Conservation (phyloP, 148 eudicot genomes). For the Drosera capensis region DNA sequence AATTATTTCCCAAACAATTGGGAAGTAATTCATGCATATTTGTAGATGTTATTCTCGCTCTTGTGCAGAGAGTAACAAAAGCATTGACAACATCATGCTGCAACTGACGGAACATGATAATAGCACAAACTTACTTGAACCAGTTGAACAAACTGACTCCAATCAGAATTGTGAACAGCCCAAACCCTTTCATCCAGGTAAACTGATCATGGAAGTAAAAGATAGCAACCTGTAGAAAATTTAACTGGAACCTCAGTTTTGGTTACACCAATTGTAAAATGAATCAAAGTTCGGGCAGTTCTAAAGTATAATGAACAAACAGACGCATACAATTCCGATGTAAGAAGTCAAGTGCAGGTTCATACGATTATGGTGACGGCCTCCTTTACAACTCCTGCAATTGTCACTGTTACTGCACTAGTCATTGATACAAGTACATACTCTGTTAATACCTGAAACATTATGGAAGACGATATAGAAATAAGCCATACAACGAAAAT, state of each 20-base stretch:
- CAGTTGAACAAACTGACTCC: slow-evolving; percentile 91
- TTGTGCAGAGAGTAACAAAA: background rate
- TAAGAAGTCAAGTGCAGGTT: slow-evolving; percentile 6
- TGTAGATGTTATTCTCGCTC: too few relatives aligned
- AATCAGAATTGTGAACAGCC: slow-evolving; percentile 62
- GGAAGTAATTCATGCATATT: too few relatives aligned
- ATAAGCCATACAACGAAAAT: background rate
- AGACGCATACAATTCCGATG: background rate
- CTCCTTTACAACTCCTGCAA: slow-evolving; percentile 97
- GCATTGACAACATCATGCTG: background rate
- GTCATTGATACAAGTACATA: slow-evolving; percentile 82
- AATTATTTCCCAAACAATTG: too few relatives aligned
- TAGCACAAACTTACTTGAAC: slow-evolving; percentile 99
- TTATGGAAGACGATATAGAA: slow-evolving; percentile 1
- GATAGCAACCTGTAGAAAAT: slow-evolving; percentile 74
- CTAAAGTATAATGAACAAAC: background rate
- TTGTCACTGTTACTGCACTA: slow-evolving; percentile 94
- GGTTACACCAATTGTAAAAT: background rate
- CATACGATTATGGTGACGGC: slow-evolving; percentile 87
- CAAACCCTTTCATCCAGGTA: slow-evolving; percentile 85
- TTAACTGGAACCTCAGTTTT: slow-evolving; percentile 2
- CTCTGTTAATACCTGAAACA: slow-evolving; percentile 77
- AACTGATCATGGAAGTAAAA: slow-evolving; percentile 93
- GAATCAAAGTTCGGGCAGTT: background rate
- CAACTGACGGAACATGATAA: too few relatives aligned